These are phyloP conservation scores for Pyrus communis DNA, from an alignment of 306 rosid genomes.

Conservation along the genomic window DNA sequence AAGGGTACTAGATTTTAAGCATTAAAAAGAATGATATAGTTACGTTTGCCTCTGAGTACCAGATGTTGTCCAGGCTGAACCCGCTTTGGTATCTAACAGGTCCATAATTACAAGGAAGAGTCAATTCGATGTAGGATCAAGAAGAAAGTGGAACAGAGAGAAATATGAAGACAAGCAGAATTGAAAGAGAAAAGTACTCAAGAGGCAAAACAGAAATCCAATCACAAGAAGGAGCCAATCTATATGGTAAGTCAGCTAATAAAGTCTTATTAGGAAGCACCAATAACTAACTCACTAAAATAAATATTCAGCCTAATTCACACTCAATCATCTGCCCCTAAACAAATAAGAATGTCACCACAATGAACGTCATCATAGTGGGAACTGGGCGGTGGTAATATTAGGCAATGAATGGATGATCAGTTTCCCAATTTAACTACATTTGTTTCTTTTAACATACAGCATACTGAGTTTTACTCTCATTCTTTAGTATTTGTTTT, in stretches of 20 bases:
- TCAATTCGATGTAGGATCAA: not conserved
- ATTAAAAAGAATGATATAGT: slow-evolving; percentile 8
- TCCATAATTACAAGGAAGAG: slow-evolving; percentile 23
- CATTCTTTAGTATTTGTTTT: not conserved
- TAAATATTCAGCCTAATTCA: not conserved
- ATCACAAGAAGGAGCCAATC: not conserved
- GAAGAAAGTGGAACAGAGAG: not conserved
- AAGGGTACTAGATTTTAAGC: slow-evolving; percentile 8
- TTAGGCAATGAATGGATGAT: not conserved
- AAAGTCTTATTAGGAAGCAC: not conserved
- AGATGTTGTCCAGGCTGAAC: slow-evolving; percentile 88
- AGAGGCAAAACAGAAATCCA: not conserved
- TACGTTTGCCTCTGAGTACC: slow-evolving; percentile 82
- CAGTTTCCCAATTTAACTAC: not conserved
- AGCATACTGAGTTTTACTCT: not conserved
- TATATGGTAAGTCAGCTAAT: not conserved
- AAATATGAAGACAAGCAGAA: not conserved
- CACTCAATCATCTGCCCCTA: not conserved
- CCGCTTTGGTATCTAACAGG: slow-evolving; percentile 78
- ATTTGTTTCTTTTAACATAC: not conserved
- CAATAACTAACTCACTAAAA: not conserved
- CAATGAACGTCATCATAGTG: not conserved
- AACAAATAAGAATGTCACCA: not conserved
- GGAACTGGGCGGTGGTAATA: not conserved
- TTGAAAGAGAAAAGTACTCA: not conserved